Evolutionary conservation across 2,329 filamentous ascomycete genomes (phyloP).

Genomic region (Cercospora zeae-maydis): DNA sequence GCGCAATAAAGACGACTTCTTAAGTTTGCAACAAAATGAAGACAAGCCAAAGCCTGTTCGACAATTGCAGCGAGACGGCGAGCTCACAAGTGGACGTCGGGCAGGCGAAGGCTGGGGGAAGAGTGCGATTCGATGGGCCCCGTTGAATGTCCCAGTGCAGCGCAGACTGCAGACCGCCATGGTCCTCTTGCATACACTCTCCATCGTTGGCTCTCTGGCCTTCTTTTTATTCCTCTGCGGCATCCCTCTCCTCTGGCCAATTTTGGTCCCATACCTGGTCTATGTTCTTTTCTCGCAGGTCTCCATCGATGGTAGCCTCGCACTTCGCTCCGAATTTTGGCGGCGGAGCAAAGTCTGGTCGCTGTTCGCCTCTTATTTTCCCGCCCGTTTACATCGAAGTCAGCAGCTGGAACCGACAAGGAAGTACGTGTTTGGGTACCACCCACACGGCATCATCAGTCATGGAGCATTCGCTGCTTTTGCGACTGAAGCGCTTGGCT

Average conservation of each 20-base stretch:
- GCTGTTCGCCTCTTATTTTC: conserved; percentile 89
- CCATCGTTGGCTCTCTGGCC: conserved; percentile 55
- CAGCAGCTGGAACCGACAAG: conserved; percentile 71
- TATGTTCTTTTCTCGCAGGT: conserved; percentile 78
- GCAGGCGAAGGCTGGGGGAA: conserved; percentile 54
- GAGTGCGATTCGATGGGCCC: conserved; percentile 73
- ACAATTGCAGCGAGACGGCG: conserved; percentile 23
- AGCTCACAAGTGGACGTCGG: conserved; percentile 51
- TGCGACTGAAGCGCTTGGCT: conserved; percentile 83
- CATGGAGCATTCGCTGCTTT: conserved; percentile 94
- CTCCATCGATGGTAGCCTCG: conserved; percentile 69
- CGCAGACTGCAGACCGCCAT: conserved; percentile 50
- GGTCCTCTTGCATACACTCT: conserved; percentile 50
- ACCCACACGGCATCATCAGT: conserved; percentile 95
- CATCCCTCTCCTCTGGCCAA: conserved; percentile 87
- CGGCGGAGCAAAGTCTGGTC: conserved; percentile 75
- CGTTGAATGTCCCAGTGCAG: conserved; percentile 64
- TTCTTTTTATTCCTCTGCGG: conserved; percentile 88
- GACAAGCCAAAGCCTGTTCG: conserved; percentile 30
- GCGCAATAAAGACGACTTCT: conserved; percentile 20
- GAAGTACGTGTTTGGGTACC: conserved; percentile 96
- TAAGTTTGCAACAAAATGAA: conserved; percentile 35
- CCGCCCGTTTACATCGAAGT: conserved; percentile 81
- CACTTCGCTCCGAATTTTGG: conserved; percentile 69
- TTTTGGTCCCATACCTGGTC: conserved; percentile 72